Base-by-base conservation (phyloP, 768 basidiomycete species). In the Lactarius pseudohatsudake region DNA sequence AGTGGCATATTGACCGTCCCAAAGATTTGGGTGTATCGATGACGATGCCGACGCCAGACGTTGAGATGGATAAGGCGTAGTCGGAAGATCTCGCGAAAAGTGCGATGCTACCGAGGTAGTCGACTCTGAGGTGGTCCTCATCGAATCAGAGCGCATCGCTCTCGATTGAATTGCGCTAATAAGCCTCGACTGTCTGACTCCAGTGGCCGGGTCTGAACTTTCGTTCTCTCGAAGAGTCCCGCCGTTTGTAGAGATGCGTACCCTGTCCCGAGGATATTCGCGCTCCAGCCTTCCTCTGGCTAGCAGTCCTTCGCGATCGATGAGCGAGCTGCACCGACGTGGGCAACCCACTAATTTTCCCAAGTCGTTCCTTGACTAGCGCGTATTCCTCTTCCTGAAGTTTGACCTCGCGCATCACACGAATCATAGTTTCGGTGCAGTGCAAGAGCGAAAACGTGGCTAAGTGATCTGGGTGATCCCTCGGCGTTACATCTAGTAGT, bases 331-430 rank as follows among this genome's bases (percentile, higher is more conserved):
- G 82, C 1, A 79, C 76, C 1, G 80, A 73, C 1, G 81, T 75
- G 1, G 86, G 82, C 4, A 91, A 73, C 1, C 89, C 89, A 28
- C 82, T 79, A 67, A 96, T 84, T 0, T 83, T 81, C 7, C 77
- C 74, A 16, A 85, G 77, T 22, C 92, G 80, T 22, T 81, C 76
- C 74, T 90, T 90, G 40, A 92, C 79, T 43, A 85, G 76, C n/a
- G 87, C 86, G 73, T 95, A 92, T 67, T 94, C 92, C 60, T 94
- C 92, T 75, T 96, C 94, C 22, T 92, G 84, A 13, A 83, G 76
- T 73, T 95, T 94, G 69, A 96, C 92, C 72, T 94, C 93, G 47
- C 87, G 86, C 77, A 97, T 84, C 2, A 89, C 88, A 32, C 86
- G 84, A 66, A 96, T 86, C 53, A 89, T 83, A 69, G 87, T 77